Evolutionary conservation across 345 rosid species (phyloP), one percentile per base, ranked within the genome.

Genomic region (Dimocarpus longan): DNA sequence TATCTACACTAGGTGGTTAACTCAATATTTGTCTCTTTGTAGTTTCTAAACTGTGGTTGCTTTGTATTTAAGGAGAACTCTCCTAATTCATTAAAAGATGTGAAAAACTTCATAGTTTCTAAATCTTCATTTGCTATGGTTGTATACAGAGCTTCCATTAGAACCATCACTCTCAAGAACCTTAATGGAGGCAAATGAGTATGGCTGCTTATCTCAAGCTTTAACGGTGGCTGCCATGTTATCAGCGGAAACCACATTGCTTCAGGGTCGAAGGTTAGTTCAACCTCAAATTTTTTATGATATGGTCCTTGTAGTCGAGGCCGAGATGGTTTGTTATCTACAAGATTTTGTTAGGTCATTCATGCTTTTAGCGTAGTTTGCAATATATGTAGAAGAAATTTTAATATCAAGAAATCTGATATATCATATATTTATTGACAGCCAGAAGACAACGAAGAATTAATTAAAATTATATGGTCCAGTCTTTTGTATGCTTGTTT

Each of bases 121-220:
- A 32, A 32, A 32, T 32, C 37, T 32, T 32, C 37, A 74, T 76
- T 65, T 82, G 60, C 24, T 80, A 62, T 81, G 62, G 81, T 79
- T 79, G 67, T 78, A 7, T 84, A 83, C 91, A 95, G 98, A 93
- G 78, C 97, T 94, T 86, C 99, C 99, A 21, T 81, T 96, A 74
- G 99, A 94, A 84, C 99, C 99, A 59, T 94, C 99, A 50, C 89
- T 96, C 80, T 91, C 99, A 75, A 90, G 98, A 92, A 94, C 93
- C 71, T 87, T 96, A 79, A 87, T 93, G 73, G 97, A 94, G 86
- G 98, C 99, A 67, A 91, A 91, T 81, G 93, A 90, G 78, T 80
- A 78, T 78, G 97, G 91, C 76, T 91, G 95, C 90, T 85, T 96
- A 82, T 86, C 97, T 77, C 93, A 94, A 86, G 98, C 98, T 81